Conservation (phyloP, 257 asterid species). For the Nicotiana paniculata region DNA sequence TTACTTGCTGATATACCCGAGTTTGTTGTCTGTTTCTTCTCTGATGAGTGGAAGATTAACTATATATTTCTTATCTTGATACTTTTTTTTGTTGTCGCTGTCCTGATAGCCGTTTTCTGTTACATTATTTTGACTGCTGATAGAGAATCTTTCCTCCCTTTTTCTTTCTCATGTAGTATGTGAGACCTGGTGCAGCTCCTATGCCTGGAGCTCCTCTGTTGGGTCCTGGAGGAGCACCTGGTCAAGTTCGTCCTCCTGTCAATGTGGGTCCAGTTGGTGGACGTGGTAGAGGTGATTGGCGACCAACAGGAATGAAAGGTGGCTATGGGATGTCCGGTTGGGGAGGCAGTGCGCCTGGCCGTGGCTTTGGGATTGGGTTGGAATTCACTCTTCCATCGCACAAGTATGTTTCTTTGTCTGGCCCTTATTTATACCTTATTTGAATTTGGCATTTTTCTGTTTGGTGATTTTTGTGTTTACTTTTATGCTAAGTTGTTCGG, state of each 20-base stretch:
- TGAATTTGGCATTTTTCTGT: background rate
- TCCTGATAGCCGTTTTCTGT: background rate
- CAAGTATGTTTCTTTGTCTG: slow-evolving; percentile 50
- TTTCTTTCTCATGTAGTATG: slow-evolving; percentile 48
- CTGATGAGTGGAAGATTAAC: background rate
- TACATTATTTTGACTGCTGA: background rate
- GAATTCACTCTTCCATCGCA: slow-evolving; percentile 98
- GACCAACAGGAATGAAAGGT: slow-evolving; percentile 71
- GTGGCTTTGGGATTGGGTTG: slow-evolving; percentile 89
- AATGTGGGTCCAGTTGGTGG: slow-evolving; percentile 57
- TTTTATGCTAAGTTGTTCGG: background rate
- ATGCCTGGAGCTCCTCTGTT: slow-evolving; percentile 50
- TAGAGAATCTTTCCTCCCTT: background rate
- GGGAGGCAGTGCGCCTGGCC: slow-evolving; percentile 72
- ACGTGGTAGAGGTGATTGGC: slow-evolving; percentile 99
- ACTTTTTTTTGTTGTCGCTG: background rate
- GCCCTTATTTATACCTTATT: background rate
- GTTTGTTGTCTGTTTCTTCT: background rate
- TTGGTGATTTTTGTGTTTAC: background rate
- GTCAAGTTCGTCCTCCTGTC: slow-evolving; percentile 75
- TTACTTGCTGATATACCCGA: background rate
- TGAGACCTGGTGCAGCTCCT: slow-evolving; percentile 95
- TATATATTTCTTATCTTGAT: background rate
- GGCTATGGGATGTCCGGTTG: slow-evolving; percentile 59
- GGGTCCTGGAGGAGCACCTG: slow-evolving; percentile 55